These are phyloP conservation scores for Russula compacta DNA, from an alignment of 768 basidiomycete species.

Conservation along the genomic window DNA sequence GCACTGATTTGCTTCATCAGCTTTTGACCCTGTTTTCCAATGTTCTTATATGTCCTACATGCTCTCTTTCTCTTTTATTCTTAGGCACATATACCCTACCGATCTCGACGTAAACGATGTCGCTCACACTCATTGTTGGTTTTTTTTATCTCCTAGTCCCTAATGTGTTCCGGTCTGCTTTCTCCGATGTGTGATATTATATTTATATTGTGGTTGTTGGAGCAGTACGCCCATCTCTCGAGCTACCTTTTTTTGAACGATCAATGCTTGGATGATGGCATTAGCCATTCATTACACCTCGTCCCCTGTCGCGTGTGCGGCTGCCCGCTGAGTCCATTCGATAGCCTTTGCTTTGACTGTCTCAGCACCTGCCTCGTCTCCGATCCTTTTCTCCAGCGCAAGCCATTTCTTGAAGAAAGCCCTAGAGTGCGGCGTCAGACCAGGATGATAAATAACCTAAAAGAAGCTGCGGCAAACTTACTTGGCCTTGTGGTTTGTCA, in stretches of 20 bases:
- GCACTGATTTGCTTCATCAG: slow-evolving; percentile 15
- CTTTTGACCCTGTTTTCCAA: slow-evolving; percentile 16
- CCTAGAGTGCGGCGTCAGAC: slow-evolving; percentile 31
- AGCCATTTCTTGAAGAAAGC: slow-evolving; percentile 98
- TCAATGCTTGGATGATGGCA: slow-evolving; percentile 13
- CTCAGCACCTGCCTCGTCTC: slow-evolving; percentile 76
- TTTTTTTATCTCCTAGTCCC: slow-evolving; percentile 33
- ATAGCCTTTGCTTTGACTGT: slow-evolving; percentile 82
- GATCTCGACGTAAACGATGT: slow-evolving; percentile 29
- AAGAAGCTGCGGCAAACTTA: slow-evolving; percentile 33
- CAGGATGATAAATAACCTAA: background rate
- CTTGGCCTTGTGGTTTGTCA: slow-evolving; percentile 96
- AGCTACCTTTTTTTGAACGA: slow-evolving; percentile 14
- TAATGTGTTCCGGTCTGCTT: slow-evolving; percentile 30
- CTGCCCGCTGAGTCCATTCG: slow-evolving; percentile 78
- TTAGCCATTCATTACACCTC: slow-evolving; percentile 7
- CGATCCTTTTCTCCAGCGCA: slow-evolving; percentile 73
- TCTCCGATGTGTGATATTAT: slow-evolving; percentile 28
- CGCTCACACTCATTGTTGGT: slow-evolving; percentile 43
- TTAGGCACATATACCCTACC: slow-evolving; percentile 41
- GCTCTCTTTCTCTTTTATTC: slow-evolving; percentile 25
- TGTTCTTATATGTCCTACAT: slow-evolving; percentile 9
- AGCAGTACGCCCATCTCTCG: slow-evolving; percentile 11
- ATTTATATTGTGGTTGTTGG: slow-evolving; percentile 17
- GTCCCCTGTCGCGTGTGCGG: slow-evolving; percentile 20